A percentile compares a stretch with the other conserved stretches of the same genome.
These are phyloP conservation scores for Kockiozyma suomiensis DNA, from an alignment of 805 yeast species.

Conservation along the genomic window DNA sequence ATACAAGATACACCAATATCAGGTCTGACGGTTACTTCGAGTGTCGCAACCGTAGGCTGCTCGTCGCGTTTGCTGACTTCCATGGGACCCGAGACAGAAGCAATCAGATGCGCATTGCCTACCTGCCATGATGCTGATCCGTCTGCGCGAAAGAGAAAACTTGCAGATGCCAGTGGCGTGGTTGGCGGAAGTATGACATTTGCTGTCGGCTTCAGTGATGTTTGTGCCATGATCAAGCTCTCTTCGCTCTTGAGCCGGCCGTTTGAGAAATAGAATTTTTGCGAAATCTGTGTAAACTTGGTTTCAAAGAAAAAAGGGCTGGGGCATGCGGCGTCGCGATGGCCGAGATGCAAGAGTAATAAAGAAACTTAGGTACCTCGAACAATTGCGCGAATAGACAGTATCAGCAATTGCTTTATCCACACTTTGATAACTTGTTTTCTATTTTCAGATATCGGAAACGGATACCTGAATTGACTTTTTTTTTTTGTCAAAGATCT, in stretches of 20 bases:
- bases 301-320: background rate
- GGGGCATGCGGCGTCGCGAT: background rate
- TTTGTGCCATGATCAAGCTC: background rate
- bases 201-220: background rate
- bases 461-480: too few relatives aligned
- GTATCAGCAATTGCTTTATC: too few relatives aligned
- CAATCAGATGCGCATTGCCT: constrained; percentile 49
- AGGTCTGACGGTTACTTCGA: constrained; percentile 81
- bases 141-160: constrained; percentile 25
- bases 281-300: too few relatives aligned
- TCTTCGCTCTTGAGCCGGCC: background rate
- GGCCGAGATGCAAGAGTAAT: too few relatives aligned
- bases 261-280: too few relatives aligned
- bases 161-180: constrained; percentile 7
- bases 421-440: too few relatives aligned
- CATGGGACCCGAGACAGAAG: constrained; percentile 88
- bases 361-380: too few relatives aligned
- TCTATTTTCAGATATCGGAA: too few relatives aligned
- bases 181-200: background rate
- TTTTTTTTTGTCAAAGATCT: too few relatives aligned
- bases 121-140: constrained; percentile 31
- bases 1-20: constrained; percentile 66
- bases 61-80: constrained; percentile 85
- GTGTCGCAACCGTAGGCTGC: constrained; percentile 70
- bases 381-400: too few relatives aligned